Base-by-base conservation (phyloP, 768 basidiomycete genomes). In the Serpula lacrymans region DNA sequence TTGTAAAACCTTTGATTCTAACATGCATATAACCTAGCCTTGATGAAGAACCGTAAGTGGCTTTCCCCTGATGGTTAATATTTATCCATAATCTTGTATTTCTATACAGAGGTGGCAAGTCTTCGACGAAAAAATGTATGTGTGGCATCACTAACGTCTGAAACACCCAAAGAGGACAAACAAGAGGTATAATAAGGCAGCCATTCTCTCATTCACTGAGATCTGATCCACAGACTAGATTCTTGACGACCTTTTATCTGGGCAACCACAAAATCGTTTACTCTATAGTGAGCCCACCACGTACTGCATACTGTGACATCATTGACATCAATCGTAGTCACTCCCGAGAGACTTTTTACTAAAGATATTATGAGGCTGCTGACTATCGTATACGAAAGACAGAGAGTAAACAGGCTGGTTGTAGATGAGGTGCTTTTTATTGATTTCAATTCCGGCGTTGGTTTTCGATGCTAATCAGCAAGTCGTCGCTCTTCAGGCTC, bases 11-110 rank as follows among this genome's bases (percentile, higher is more conserved):
- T 34, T 24, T 24, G 20, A 21, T 31, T 8, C 23, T 30, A 3
- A 28, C 33, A 50, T 20, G 42, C 32, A n/a, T 20, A 22, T 33
- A 18, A 27, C 31, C 22, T 44, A 88, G 88, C 88, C 16, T 63
- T 91, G 18, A 90, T 91, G 81, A 82, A 84, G 59, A 82, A 90
- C 52, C 88, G 87, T 86, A 48, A 59, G 74, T 59, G 22, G 16
- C n/a, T 25, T 25, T 9, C 17, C 17, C n/a, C 25, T 28, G 21
- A 13, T 5, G 11, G 10, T 35, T 4, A n/a, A n/a, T 6, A 4
- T 24, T 21, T 22, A 28, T n/a, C 25, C 30, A 8, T 43, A 27
- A 29, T 46, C 13, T 13, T 27, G 9, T 33, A 28, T 8, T 24
- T 23, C 39, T 22, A 16, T 36, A 5, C 50, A 89, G 86, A 89